phyloP scores from a whole-genome alignment of 192 early-diverging fungal species.

The Entomortierella parvispora region DNA sequence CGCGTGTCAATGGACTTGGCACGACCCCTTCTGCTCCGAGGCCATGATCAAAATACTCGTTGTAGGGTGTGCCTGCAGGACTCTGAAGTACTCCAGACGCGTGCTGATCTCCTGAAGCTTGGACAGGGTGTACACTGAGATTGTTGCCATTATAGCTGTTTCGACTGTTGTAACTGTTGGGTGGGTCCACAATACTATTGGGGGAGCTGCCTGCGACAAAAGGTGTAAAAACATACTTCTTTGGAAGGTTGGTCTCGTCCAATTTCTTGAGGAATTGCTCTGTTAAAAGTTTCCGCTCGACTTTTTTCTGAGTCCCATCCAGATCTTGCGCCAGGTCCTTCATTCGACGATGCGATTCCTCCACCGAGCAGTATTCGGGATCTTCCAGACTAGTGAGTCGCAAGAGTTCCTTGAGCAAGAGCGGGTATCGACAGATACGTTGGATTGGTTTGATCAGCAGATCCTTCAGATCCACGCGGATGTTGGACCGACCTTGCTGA shows the following conservation, averaged over 20 bases:
- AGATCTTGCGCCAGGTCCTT: slow-evolving; percentile 51
- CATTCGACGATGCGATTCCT: slow-evolving; percentile 43
- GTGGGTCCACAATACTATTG: background rate
- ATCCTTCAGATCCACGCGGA: slow-evolving; percentile 34
- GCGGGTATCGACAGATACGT: slow-evolving; percentile 91
- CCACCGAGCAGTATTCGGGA: slow-evolving; percentile 47
- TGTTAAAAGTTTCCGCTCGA: slow-evolving; percentile 46
- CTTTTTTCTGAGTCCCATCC: slow-evolving; percentile 48
- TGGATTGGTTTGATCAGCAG: slow-evolving; percentile 82
- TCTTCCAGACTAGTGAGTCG: slow-evolving; percentile 57
- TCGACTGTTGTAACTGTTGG: background rate
- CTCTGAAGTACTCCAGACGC: too few relatives aligned
- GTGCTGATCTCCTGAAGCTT: too few relatives aligned
- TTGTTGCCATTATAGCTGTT: background rate
- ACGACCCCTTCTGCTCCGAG: slow-evolving; percentile 7
- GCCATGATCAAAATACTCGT: slow-evolving; percentile 9
- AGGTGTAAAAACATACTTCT: background rate
- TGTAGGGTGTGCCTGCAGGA: background rate
- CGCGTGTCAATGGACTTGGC: slow-evolving; percentile 36
- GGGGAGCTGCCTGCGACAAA: background rate
- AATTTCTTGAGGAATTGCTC: slow-evolving; percentile 37
- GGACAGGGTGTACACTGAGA: background rate
- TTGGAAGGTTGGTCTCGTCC: slow-evolving; percentile 23
- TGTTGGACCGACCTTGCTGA: slow-evolving; percentile 19
- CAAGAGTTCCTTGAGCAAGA: slow-evolving; percentile 73